Conservation (phyloP, 257 asterid genomes). For the Lavandula angustifolia region DNA sequence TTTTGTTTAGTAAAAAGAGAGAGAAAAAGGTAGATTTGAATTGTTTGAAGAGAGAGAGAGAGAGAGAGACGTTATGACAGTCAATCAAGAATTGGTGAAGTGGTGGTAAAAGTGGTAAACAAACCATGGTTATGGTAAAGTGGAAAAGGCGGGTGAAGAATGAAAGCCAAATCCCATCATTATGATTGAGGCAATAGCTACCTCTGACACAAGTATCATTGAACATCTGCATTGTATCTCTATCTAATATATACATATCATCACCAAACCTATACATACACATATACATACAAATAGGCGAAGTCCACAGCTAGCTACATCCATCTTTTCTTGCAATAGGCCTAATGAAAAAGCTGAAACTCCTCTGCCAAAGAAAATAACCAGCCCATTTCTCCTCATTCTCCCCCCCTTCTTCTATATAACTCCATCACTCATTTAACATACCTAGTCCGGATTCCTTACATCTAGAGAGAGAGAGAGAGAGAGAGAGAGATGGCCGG, state of each 20-base stretch:
- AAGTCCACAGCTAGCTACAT: slow-evolving; percentile 38
- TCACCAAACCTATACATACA: background rate
- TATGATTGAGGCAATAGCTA: slow-evolving; percentile 82
- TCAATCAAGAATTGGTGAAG: too few relatives aligned
- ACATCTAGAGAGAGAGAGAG: slow-evolving; percentile 9
- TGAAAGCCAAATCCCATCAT: slow-evolving; percentile 63
- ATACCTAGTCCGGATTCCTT: slow-evolving; percentile 1
- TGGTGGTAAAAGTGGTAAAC: too few relatives aligned
- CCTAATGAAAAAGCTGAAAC: slow-evolving; percentile 57
- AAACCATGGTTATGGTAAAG: slow-evolving; percentile 13
- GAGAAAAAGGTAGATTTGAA: too few relatives aligned
- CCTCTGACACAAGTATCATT: slow-evolving; percentile 87
- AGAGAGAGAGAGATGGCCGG: slow-evolving; percentile 48
- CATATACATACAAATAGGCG: slow-evolving; percentile 20
- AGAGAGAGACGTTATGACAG: too few relatives aligned
- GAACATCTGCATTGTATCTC: slow-evolving; percentile 56
- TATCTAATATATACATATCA: slow-evolving; percentile 21
- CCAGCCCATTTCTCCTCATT: slow-evolving; percentile 69
- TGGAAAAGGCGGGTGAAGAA: slow-evolving; percentile 32
- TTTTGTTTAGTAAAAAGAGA: too few relatives aligned
- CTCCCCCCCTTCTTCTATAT: slow-evolving; percentile 15
- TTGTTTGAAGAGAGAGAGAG: too few relatives aligned
- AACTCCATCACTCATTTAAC: slow-evolving; percentile 13
- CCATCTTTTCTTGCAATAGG: slow-evolving; percentile 42
- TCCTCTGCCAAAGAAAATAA: slow-evolving; percentile 50